Conservation (phyloP, 169 alveolate genomes). For the Sarcocystis neurona region DNA sequence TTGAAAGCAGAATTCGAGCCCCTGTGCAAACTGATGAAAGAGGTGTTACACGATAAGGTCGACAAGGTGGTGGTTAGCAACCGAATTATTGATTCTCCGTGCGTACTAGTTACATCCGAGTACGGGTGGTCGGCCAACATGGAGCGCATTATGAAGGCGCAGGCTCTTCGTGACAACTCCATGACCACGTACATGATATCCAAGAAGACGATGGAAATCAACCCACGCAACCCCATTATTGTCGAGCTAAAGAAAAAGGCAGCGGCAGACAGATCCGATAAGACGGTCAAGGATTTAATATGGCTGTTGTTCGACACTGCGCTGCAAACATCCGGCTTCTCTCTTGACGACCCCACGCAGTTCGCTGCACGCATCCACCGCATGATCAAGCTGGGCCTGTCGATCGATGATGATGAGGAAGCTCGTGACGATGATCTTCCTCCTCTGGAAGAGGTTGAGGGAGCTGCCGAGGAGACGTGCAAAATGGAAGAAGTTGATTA, state of each 20-base stretch:
- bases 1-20: constrained; percentile 96
- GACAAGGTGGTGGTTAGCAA: constrained; percentile 96
- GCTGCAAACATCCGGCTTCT: constrained; percentile 98
- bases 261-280: constrained; percentile 95
- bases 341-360: constrained; percentile 98
- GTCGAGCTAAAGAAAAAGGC: constrained; percentile 95
- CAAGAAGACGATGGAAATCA: constrained; percentile 99
- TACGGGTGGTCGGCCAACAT: constrained; percentile 99
- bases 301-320: constrained; percentile 99
- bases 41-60: constrained; percentile 98
- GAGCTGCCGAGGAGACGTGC: constrained; percentile 83
- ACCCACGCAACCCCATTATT: constrained; percentile 97
- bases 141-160: constrained; percentile 99
- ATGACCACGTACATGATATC: constrained; percentile 94
- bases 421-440: constrained; percentile 88
- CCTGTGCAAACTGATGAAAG: constrained; percentile 96
- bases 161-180: constrained; percentile 98
- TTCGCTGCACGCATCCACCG: constrained; percentile 98
- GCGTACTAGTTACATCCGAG: constrained; percentile 98
- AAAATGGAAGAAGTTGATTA: constrained; percentile 98
- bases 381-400: constrained; percentile 98
- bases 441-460: constrained; percentile 89
- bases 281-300: constrained; percentile 98
- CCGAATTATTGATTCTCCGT: constrained; percentile 98
- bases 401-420: constrained; percentile 88